Conservation (phyloP, 371 early-diverging fungal species). For the Ordospora pajunii region DNA sequence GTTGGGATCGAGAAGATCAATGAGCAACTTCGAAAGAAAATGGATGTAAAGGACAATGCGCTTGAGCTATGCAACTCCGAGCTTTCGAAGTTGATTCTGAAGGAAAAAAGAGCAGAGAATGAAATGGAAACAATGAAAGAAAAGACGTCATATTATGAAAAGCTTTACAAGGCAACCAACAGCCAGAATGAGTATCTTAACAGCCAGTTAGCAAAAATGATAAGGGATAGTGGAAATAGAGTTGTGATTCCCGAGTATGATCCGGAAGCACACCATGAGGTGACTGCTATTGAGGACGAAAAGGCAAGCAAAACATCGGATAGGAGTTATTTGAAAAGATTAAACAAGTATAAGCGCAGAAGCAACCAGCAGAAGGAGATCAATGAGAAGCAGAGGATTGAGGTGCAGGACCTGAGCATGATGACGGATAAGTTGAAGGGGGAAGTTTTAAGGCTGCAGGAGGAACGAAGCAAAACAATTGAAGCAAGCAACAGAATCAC, state of each 20-base stretch:
- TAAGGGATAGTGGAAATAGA: constrained; percentile 29
- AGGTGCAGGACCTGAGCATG: constrained; percentile 39
- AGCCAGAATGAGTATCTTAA: constrained; percentile 54
- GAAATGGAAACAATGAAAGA: constrained; percentile 34
- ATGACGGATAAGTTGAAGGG: constrained; percentile 35
- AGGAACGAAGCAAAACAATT: constrained; percentile 18
- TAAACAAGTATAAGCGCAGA: constrained; percentile 29
- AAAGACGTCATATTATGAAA: constrained; percentile 48
- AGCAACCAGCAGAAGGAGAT: constrained; percentile 28
- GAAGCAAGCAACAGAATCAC: constrained; percentile 13
- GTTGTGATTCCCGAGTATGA: constrained; percentile 6
- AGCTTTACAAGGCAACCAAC: constrained; percentile 46
- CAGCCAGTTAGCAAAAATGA: constrained; percentile 37
- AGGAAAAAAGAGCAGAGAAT: constrained; percentile 28
- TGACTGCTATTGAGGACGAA: background rate
- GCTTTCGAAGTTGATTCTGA: constrained; percentile 33
- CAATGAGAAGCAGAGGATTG: constrained; percentile 41
- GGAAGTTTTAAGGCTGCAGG: constrained; percentile 37
- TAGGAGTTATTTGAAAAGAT: constrained; percentile 12
- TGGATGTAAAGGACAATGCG: constrained; percentile 46
- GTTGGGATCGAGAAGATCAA: constrained; percentile 28
- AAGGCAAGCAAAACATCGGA: background rate
- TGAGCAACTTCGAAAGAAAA: constrained; percentile 27
- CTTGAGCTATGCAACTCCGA: constrained; percentile 53
- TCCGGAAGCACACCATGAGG: background rate